Base-by-base conservation (phyloP, 1,139 yeast species). In the Pneumocystis carinii region DNA sequence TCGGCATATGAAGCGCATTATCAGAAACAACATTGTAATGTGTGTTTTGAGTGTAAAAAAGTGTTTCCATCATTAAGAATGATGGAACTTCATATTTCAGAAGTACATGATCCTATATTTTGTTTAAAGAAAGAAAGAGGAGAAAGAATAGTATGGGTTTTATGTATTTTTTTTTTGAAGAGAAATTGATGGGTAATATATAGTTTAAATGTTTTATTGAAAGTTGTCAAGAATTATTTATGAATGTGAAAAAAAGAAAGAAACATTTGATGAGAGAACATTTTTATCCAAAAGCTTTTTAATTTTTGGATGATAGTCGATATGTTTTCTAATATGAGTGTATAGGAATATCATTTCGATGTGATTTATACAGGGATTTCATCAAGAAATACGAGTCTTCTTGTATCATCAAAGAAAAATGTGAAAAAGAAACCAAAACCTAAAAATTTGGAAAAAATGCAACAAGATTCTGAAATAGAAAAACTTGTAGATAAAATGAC, bases 41-140 rank as follows among this genome's bases (percentile, higher is more conserved):
- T 71, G 1, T 83, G 86, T 68, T 63, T 67, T 0, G 74, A 72
- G 60, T 83, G 87, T 69, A 68, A 69, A 15, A 72, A 70, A 59
- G 71, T 70, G 62, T 79, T 82, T 66, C 83, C 83, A 0, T 73
- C 74, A 15, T 71, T 75, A 19, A 67, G 64, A 36, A 68, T 78
- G 10, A 70, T 83, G 36, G 75, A 76, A 4, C 67, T 82, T 24
- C 87, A 83, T 68, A 75, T 81, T 3, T 76, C 77, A 41, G 86
- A 83, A 66, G 73, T 74, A 62, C 86, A 83, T 68, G 79, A 81
- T 68, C 82, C 84, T 1, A 76, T 82, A 60, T 69, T 72, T n/a
- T 69, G 68, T 32, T 72, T 77, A 1, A 68, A 70, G 59, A 69
- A 71, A 61, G 79, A 78, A 57, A 69, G 70, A 24, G 82, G 81